Conservation (phyloP, 208 protist genomes). For the Strigomonas oncopelti region DNA sequence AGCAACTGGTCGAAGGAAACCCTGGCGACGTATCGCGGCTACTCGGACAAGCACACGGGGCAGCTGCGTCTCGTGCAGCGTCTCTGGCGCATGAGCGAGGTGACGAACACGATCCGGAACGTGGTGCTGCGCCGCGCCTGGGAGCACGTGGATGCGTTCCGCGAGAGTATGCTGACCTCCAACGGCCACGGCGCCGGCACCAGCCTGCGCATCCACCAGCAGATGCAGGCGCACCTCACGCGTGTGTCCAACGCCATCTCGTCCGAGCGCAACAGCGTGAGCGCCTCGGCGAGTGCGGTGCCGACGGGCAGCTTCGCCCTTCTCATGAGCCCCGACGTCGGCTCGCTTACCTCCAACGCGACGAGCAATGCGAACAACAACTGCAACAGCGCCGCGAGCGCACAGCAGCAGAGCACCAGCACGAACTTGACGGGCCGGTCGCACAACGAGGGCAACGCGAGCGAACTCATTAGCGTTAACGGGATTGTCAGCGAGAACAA, state of each 20-base stretch:
- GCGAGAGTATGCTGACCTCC: constrained; percentile 6
- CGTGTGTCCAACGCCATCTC: neutral
- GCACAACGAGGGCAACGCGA: neutral
- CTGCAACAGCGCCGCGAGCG: neutral
- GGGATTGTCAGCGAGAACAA: neutral
- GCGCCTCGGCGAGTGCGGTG: neutral
- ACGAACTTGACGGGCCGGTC: no score
- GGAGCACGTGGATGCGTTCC: constrained; percentile 22
- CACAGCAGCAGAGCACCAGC: no score
- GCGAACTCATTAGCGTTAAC: neutral
- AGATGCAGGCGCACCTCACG: neutral
- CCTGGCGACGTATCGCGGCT: neutral
- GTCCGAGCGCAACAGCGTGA: neutral
- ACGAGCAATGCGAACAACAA: neutral
- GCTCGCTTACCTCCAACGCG: no score
- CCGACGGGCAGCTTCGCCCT: neutral
- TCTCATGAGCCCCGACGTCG: neutral
- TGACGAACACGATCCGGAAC: constrained; percentile 31
- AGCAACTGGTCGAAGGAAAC: neutral
- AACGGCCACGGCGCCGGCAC: constrained; percentile 6
- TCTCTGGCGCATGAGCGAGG: constrained; percentile 37
- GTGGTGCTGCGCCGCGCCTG: constrained; percentile 39
- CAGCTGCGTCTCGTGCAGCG: constrained; percentile 32
- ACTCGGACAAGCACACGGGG: constrained; percentile 11
- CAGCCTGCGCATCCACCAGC: neutral